Evolutionary conservation across 257 asterid species (phyloP).

Genomic region (Sherardia arvensis): DNA sequence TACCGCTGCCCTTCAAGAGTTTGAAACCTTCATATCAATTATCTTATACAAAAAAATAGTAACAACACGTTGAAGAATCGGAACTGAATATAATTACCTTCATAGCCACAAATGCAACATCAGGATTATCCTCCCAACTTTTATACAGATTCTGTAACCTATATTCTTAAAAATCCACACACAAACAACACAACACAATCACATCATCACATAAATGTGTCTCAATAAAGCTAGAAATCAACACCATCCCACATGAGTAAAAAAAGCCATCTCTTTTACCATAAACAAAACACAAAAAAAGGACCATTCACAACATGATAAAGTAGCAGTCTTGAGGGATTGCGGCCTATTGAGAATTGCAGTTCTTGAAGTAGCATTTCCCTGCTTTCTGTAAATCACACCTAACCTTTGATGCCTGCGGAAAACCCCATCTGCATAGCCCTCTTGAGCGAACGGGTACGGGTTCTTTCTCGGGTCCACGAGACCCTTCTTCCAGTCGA

Average conservation of each 20-base stretch:
- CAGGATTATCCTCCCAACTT: constrained; percentile 85
- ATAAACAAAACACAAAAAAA: background rate
- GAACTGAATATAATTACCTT: constrained; percentile 42
- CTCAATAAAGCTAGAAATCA: background rate
- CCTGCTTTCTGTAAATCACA: too few species aligned
- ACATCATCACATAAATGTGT: too few species aligned
- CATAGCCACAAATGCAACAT: constrained; percentile 52
- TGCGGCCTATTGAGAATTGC: constrained; percentile 83
- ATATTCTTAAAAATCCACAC: constrained; percentile 28
- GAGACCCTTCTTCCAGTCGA: too few species aligned
- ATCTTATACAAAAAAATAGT: constrained; percentile 10
- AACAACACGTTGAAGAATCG: background rate
- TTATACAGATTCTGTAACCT: constrained; percentile 71
- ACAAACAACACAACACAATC: background rate
- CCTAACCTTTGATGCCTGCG: too few species aligned
- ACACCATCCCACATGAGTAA: background rate
- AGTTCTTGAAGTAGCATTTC: too few species aligned
- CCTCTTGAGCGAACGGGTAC: too few species aligned
- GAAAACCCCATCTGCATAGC: too few species aligned
- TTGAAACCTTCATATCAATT: constrained; percentile 20
- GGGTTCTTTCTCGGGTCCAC: too few species aligned
- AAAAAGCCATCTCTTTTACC: background rate
- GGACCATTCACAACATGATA: background rate
- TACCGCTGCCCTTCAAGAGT: constrained; percentile 74
- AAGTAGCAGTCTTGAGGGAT: constrained; percentile 31